Evolutionary conservation across 495 filamentous ascomycete species (phyloP), one percentile per base, ranked within the genome.

Genomic region (Penicillium bialowiezense): DNA sequence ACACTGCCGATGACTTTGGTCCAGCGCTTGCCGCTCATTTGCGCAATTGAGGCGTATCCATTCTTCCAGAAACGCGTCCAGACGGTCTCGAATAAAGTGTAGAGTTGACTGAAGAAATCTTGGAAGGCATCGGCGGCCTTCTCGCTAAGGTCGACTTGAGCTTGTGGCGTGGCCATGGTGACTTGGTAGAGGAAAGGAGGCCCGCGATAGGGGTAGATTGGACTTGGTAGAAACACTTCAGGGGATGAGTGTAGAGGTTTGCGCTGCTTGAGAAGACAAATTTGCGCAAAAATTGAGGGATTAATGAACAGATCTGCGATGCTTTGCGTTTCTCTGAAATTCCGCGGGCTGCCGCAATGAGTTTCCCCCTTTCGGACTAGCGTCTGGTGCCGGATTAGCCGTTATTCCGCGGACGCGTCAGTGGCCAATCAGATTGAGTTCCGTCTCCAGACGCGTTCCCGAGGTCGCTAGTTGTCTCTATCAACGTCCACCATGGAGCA

Each of bases 1-100:
- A 84, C 79, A 40, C 85, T 72, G 46, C 77, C 70, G 48, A 85
- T 64, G 20, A 88, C 63, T 24, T 83, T 81, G 41, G 88, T 78
- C 74, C 75, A 86, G 54, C 82, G 74, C 48, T 76, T 59, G 20
- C 64, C 47, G 48, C 72, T 74, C 65, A 87, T 74, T 31, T 75
- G 63, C 24, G 68, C 66, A 60, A 88, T 75, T 32, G 81, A 77
- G 32, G 63, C 52, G 53, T 67, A 67, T 51, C 82, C 21, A 64
- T 89, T 88, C 50, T 62, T 77, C 42, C 58, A 59, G 65, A 86
- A 74, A 59, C 67, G 67, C 7, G 34, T 50, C 29, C 29, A 32
- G 42, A 67, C 10, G 38, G 45, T 35, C 9, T 64, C 63, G 44
- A 67, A 29, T 35, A 60, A 42, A 35, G 37, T 32, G 56, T 65